Evolutionary conservation across 2,329 filamentous ascomycete genomes (phyloP), one percentile per base, ranked within the genome.

Genomic region (Aurifilum marmelostoma): DNA sequence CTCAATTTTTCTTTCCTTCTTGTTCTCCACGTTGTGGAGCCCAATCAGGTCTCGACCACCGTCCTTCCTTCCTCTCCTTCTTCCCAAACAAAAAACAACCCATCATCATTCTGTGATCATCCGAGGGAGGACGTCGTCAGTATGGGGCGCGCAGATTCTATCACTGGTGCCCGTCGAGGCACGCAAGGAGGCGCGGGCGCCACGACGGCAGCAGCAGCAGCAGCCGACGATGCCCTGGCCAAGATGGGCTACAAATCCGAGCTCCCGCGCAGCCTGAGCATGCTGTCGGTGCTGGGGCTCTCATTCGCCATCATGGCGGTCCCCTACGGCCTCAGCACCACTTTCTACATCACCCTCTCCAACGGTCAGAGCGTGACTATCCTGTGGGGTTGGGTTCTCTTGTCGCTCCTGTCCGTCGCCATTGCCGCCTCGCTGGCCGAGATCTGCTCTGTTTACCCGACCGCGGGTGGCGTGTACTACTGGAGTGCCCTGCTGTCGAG

Each of bases 301-400:
- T 91, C 89, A 59, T 92, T 92, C 75, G 90, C 90, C 65, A 92
- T 93, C 77, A 92, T 92, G 89, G 90, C 90, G 14, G 89, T 89
- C 14, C 89, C 89, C 0, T 91, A 89, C 73, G 90, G 90, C 47
- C 82, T 92, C 50, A 87, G 84, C 39, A 92, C 90, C 21, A 92
- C 90, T 1, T 82, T 92, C 71, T 89, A 87, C 79, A 90, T 91
- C 76, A 88, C 88, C 29, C 82, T 92, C 37, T 85, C 85, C 24
- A 89, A 92, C 77, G 91, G 91, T 29, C 88, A 91, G 76, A 84
- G 84, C 58, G 90, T 92, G 21, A 91, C 89, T 32, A 84, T 92
- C 54, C 80, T 92, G 72, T 92, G 88, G 84, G 91, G 91, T 54
- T 92, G 87, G 89, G 84, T 91, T 2, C 78, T 91, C 43, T 85